These are phyloP conservation scores for Cordyceps pruinosa DNA, from an alignment of 2,329 filamentous ascomycete genomes.

Conservation along the genomic window DNA sequence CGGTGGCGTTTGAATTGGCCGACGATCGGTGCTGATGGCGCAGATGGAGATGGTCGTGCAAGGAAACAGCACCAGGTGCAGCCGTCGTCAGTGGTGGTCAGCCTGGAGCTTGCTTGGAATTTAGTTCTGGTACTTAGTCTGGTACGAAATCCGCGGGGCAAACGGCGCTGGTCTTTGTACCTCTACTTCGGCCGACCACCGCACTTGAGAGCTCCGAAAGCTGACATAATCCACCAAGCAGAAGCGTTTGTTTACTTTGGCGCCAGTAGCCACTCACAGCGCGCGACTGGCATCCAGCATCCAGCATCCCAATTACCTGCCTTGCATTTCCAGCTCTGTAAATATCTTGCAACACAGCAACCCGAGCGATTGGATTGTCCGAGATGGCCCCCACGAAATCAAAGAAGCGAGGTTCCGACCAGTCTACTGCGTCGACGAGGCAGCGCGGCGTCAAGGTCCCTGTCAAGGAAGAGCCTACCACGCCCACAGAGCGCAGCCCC, in stretches of 20 bases:
- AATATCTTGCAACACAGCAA: neutral
- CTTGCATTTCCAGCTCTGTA: neutral
- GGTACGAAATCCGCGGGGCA: neutral
- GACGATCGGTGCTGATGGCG: slow-evolving; percentile 3
- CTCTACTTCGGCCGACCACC: neutral
- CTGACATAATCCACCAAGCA: slow-evolving; percentile 13
- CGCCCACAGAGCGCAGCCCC: slow-evolving; percentile 47
- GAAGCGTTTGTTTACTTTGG: slow-evolving; percentile 17
- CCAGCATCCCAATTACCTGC: neutral
- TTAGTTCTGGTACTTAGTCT: neutral
- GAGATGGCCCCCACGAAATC: slow-evolving; percentile 11
- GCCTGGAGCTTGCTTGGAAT: slow-evolving; percentile 10
- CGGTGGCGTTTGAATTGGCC: neutral
- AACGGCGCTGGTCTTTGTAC: neutral
- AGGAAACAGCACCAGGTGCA: slow-evolving; percentile 6
- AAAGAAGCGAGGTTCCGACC: slow-evolving; percentile 11
- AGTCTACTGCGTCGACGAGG: slow-evolving; percentile 7
- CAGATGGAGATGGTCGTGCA: slow-evolving; percentile 3
- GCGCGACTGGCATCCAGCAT: slow-evolving; percentile 6
- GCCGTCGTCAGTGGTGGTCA: slow-evolving; percentile 15
- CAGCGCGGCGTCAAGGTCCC: slow-evolving; percentile 17
- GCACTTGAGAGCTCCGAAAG: slow-evolving; percentile 13
- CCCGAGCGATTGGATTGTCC: neutral
- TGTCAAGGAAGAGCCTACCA: slow-evolving; percentile 26
- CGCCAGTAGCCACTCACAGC: slow-evolving; percentile 6